Conservation (phyloP, 345 rosid genomes). For the Gossypium raimondii region DNA sequence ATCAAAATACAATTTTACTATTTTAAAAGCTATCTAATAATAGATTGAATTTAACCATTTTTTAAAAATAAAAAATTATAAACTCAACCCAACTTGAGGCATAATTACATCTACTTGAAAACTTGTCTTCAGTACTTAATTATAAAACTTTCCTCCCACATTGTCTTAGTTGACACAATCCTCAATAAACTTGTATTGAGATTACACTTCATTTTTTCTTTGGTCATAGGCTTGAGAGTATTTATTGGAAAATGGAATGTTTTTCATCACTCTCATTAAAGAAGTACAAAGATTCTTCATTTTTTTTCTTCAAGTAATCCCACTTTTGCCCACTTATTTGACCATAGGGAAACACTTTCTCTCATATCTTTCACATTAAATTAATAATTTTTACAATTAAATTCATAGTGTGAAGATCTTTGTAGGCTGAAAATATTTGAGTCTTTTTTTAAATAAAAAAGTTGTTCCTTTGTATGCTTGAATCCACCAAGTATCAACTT, state of each 20-base stretch:
- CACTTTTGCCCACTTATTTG: slow-evolving; percentile 22
- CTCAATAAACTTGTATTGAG: too few relatives aligned
- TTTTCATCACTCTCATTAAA: not conserved
- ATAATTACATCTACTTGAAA: too few relatives aligned
- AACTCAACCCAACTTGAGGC: too few relatives aligned
- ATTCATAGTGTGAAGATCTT: not conserved
- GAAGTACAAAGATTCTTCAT: slow-evolving; percentile 17
- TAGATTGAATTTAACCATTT: too few relatives aligned
- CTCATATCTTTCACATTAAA: not conserved
- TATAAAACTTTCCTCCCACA: too few relatives aligned
- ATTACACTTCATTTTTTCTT: too few relatives aligned
- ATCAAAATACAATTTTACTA: too few relatives aligned
- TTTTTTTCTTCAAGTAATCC: not conserved
- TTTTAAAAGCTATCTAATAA: too few relatives aligned
- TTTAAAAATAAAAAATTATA: too few relatives aligned
- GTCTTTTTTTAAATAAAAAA: not conserved
- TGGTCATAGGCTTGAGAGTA: not conserved
- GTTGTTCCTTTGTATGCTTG: not conserved
- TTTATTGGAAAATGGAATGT: slow-evolving; percentile 6
- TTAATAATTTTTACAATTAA: not conserved
- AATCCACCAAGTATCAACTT: not conserved
- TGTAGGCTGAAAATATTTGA: not conserved
- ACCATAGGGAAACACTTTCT: slow-evolving; percentile 12
- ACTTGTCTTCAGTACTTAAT: too few relatives aligned
- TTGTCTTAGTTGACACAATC: too few relatives aligned